Evolutionary conservation across 345 rosid genomes (phyloP).

Genomic region (Melastoma malabathricum): DNA sequence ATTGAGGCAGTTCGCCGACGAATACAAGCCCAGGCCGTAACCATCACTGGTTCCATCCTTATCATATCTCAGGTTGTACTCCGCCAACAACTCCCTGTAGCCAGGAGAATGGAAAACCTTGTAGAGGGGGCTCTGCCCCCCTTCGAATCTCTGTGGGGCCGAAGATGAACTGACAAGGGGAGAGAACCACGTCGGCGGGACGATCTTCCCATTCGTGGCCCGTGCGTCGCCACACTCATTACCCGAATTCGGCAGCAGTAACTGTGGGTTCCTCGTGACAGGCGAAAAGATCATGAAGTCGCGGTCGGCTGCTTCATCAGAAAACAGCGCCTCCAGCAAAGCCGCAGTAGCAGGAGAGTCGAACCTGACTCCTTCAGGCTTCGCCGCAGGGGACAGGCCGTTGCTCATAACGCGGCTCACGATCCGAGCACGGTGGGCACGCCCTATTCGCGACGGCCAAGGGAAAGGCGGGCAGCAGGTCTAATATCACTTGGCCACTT

Average conservation of each 20-base stretch:
- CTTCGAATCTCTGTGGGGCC: conserved; percentile 13
- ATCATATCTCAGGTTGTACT: conserved; percentile 18
- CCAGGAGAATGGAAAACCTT: conserved; percentile 32
- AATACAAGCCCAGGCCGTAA: not conserved
- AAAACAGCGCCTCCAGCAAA: not conserved
- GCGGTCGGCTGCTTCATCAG: not conserved
- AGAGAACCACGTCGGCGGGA: conserved; percentile 26
- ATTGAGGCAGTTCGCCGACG: conserved; percentile 10
- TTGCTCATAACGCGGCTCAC: no score
- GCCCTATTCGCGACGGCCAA: no score
- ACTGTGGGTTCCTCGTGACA: not conserved
- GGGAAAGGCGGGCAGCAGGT: no score
- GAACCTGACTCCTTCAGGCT: not conserved
- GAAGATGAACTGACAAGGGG: conserved; percentile 21
- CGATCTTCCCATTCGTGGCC: conserved; percentile 29
- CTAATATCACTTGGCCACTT: no score
- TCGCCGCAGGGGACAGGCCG: no score
- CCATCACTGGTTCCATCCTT: conserved; percentile 11
- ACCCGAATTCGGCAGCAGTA: not conserved
- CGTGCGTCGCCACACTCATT: conserved; percentile 12
- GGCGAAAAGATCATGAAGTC: conserved; percentile 2
- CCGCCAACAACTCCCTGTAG: conserved; percentile 29
- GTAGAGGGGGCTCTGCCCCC: conserved; percentile 32
- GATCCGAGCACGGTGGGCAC: conserved; percentile 2
- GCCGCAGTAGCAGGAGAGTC: not conserved